A percentile compares a stretch with the other conserved stretches of the same genome.
phyloP scores from a whole-genome alignment of 2,329 filamentous ascomycete genomes.

The Phoma sp. region DNA sequence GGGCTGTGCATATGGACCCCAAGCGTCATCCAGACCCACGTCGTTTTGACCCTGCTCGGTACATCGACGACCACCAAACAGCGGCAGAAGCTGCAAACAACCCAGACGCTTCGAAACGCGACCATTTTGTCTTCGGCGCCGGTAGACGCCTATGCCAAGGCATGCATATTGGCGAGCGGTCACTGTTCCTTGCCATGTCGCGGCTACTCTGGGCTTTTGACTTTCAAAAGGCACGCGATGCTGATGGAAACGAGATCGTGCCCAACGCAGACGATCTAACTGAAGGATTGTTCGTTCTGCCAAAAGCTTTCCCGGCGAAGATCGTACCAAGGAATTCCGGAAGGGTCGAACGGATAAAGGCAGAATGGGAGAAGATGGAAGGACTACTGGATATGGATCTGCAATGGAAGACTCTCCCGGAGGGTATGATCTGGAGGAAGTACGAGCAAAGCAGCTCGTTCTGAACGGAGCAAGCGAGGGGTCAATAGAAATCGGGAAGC shows the following conservation, averaged over 20 bases:
- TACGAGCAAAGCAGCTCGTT: slow-evolving; percentile 13
- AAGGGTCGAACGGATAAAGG: slow-evolving; percentile 14
- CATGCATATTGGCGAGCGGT: slow-evolving; percentile 47
- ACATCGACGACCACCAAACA: slow-evolving; percentile 30
- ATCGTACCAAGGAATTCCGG: slow-evolving; percentile 24
- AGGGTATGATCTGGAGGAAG: slow-evolving; percentile 26
- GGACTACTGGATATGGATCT: slow-evolving; percentile 21
- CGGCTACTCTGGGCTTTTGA: slow-evolving; percentile 47
- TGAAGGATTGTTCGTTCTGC: slow-evolving; percentile 27
- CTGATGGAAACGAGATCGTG: slow-evolving; percentile 12
- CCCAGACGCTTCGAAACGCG: slow-evolving; percentile 34
- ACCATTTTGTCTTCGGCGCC: slow-evolving; percentile 50
- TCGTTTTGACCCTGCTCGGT: slow-evolving; percentile 55
- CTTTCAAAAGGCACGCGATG: slow-evolving; percentile 9
- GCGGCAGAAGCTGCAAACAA: slow-evolving; percentile 45
- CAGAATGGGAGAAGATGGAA: slow-evolving; percentile 29
- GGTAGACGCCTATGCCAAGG: slow-evolving; percentile 50
- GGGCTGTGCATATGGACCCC: slow-evolving; percentile 49
- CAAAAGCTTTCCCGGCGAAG: slow-evolving; percentile 24
- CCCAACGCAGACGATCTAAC: slow-evolving; percentile 25
- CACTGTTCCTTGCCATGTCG: slow-evolving; percentile 41
- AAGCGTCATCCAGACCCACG: slow-evolving; percentile 52
- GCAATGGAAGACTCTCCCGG: slow-evolving; percentile 32
- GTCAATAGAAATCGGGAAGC: too few species aligned
- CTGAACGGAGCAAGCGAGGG: too few species aligned